phyloP scores from a whole-genome alignment of 805 yeast species.

The Myxozyma kluyveri region DNA sequence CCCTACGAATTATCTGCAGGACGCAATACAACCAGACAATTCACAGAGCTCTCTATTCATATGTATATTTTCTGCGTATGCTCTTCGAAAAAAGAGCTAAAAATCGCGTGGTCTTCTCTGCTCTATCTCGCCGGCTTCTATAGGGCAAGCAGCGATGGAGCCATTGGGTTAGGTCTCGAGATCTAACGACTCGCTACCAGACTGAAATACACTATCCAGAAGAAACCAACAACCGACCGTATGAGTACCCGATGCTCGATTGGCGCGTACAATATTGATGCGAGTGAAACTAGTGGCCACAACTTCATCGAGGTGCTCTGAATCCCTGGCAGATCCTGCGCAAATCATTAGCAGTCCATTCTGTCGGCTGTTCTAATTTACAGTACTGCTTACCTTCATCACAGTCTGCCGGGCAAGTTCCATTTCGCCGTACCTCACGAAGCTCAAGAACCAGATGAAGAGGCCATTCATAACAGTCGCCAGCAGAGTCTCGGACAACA shows the following conservation, averaged over 20 bases:
- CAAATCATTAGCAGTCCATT: background rate
- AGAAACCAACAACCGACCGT: constrained; percentile 15
- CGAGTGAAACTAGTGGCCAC: constrained; percentile 17
- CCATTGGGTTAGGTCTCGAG: background rate
- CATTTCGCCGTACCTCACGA: constrained; percentile 4
- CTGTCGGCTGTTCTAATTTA: background rate
- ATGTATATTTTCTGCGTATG: too few species aligned
- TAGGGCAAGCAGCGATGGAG: too few species aligned
- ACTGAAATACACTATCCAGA: constrained; percentile 20
- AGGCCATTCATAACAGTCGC: constrained; percentile 16
- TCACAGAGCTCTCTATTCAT: too few species aligned
- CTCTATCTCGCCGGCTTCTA: too few species aligned
- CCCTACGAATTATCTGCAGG: too few species aligned
- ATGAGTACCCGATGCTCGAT: constrained; percentile 8
- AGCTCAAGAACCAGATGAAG: constrained; percentile 8
- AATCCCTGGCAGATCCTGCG: constrained; percentile 13
- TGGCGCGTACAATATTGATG: constrained; percentile 10
- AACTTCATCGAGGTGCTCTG: constrained; percentile 16
- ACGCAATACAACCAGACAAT: too few species aligned
- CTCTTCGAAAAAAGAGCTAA: too few species aligned
- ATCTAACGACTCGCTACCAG: background rate
- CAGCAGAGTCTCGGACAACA: constrained; percentile 14
- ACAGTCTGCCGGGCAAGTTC: constrained; percentile 5
- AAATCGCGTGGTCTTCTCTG: too few species aligned
- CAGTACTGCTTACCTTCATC: background rate